Evolutionary conservation across 805 yeast genomes (phyloP).

Genomic region (Cyberlindnera galapagoensis): DNA sequence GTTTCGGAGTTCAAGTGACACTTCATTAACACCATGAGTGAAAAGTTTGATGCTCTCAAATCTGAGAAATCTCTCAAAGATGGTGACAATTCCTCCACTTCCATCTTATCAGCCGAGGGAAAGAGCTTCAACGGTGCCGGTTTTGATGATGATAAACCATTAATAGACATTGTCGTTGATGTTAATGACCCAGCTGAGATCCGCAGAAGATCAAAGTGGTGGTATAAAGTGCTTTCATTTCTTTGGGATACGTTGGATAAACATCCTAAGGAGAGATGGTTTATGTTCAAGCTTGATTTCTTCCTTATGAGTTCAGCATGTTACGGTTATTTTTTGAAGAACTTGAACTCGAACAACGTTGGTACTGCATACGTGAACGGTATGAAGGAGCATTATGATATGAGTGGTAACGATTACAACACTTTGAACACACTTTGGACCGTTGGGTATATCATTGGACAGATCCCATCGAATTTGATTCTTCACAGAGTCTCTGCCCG

Average conservation of each 20-base stretch:
- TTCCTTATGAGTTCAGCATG: constrained; percentile 36
- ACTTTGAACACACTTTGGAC: constrained; percentile 39
- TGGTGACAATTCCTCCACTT: too few species aligned
- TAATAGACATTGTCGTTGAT: constrained; percentile 11
- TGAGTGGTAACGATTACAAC: constrained; percentile 37
- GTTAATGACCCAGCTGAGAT: constrained; percentile 9
- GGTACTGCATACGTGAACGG: constrained; percentile 43
- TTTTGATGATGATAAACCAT: constrained; percentile 7
- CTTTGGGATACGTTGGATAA: constrained; percentile 30
- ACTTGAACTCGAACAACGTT: constrained; percentile 35
- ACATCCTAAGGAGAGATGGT: constrained; percentile 29
- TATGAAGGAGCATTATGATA: constrained; percentile 36
- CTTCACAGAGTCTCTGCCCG: constrained; percentile 38
- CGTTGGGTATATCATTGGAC: constrained; percentile 45
- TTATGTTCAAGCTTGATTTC: constrained; percentile 30
- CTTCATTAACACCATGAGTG: too few species aligned
- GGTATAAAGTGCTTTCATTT: constrained; percentile 9
- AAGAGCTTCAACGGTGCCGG: constrained; percentile 1
- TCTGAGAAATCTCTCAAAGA: too few species aligned
- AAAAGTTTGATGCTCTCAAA: too few species aligned
- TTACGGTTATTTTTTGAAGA: constrained; percentile 41
- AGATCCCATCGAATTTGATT: constrained; percentile 39
- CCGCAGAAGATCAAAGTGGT: constrained; percentile 8
- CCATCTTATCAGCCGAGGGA: too few species aligned
- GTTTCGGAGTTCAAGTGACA: too few species aligned